Conservation (phyloP, 148 eudicot genomes). For the Linanthus parryae region DNA sequence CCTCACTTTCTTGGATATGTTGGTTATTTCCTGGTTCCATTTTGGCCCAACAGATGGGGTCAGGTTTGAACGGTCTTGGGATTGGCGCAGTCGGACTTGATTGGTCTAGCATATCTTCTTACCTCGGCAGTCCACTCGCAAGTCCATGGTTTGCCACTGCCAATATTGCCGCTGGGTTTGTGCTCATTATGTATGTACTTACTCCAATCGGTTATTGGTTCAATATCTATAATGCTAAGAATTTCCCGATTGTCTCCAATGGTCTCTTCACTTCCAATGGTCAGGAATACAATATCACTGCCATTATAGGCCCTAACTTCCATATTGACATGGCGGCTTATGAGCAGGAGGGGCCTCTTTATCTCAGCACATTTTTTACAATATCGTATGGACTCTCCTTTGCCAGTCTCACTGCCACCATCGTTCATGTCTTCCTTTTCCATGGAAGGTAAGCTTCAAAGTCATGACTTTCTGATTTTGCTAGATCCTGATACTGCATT, state of each 20-base stretch:
- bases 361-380: slow-evolving; percentile 47
- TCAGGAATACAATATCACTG: slow-evolving; percentile 46
- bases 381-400: slow-evolving; percentile 48
- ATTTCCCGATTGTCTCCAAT: slow-evolving; percentile 72
- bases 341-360: slow-evolving; percentile 39
- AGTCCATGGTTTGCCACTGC: slow-evolving; percentile 98
- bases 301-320: slow-evolving; percentile 51
- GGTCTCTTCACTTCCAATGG: slow-evolving; percentile 56
- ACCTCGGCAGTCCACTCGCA: slow-evolving; percentile 83
- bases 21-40: slow-evolving; percentile 67
- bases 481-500: neutral
- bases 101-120: slow-evolving; percentile 80
- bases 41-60: slow-evolving; percentile 69
- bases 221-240: slow-evolving; percentile 61
- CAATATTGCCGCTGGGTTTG: slow-evolving; percentile 66
- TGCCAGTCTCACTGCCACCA: slow-evolving; percentile 55
- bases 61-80: slow-evolving; percentile 74
- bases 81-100: slow-evolving; percentile 73
- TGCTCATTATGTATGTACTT: slow-evolving; percentile 51
- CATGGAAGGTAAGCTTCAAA: slow-evolving; percentile 51
- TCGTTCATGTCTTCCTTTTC: slow-evolving; percentile 64
- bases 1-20: slow-evolving; percentile 85
- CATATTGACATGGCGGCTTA: slow-evolving; percentile 44
- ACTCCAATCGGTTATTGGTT: slow-evolving; percentile 61
- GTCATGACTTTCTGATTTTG: slow-evolving; percentile 6